Base-by-base conservation (phyloP, 23 red algal species). In the Gracilaria caudata region DNA sequence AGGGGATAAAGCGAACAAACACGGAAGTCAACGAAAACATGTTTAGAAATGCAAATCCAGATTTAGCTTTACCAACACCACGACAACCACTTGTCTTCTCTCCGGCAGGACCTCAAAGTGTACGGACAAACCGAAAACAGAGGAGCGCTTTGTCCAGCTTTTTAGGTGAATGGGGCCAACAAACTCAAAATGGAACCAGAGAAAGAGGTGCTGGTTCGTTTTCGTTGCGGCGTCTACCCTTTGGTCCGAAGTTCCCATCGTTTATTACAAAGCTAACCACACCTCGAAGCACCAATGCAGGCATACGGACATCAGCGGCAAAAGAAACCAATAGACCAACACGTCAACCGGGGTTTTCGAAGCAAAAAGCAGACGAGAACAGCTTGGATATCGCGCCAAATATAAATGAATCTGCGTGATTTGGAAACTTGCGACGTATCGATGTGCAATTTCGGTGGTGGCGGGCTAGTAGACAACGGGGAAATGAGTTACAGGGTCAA, bases 1-100 rank as follows among this genome's bases (percentile, higher is more conserved):
- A 84, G 12, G 80, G 80, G 6, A 0, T 84, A 60, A 84, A 84
- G 41, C 34, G 80, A 46, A 64, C 45, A 39, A 84, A 84, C 46
- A 84, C 80, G 9, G 80, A 84, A 37, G 6, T 84, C 30, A 29
- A 66, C 0, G 80, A 60, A 44, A 46, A 72, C 30, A 68, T 84
- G 5, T 45, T 84, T 38, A 38, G 63, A 21, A 51, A 84, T 26
- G 63, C 63, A 13, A 68, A 49, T 7, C 44, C 80, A 68, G 57
- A 37, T 49, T 51, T 64, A 29, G 80, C 56, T 3, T 28, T 68
- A 26, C 43, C 64, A 75, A 92, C 89, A 1, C 81, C 80, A 45
- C 46, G 80, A 26, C 32, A 36, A 41, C 34, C 20, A 39, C 16
- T 39, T 14, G 34, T 34, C 6, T 39, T 71, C 20, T 71, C 65